Percentiles rank a stretch among this genome's conserved stretches.
phyloP scores from a whole-genome alignment of 2,329 filamentous ascomycete species.

The Cladobotryum protrusum region DNA sequence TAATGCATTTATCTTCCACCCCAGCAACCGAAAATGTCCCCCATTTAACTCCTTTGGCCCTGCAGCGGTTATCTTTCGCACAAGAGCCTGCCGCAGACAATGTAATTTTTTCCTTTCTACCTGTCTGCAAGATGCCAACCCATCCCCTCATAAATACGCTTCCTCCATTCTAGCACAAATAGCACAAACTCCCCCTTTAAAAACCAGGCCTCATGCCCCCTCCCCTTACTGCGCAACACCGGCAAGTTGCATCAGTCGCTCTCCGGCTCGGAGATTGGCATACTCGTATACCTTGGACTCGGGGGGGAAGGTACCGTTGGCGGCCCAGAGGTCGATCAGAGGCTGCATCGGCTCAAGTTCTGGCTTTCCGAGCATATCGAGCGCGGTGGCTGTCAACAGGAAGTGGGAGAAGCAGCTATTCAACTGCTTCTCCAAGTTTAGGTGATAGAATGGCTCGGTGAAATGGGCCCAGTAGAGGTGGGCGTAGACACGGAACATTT shows the following conservation, averaged over 20 bases:
- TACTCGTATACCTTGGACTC: conserved; percentile 64
- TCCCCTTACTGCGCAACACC: conserved; percentile 23
- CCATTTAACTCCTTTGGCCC: background rate
- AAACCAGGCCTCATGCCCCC: background rate
- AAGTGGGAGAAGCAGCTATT: conserved; percentile 89
- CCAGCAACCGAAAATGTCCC: too few species aligned
- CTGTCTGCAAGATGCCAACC: background rate
- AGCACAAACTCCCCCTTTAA: background rate
- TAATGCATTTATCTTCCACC: too few species aligned
- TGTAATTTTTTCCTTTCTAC: background rate
- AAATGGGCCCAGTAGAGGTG: conserved; percentile 98
- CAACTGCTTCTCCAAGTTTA: conserved; percentile 72
- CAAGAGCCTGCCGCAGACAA: background rate
- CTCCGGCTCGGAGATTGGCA: conserved; percentile 55
- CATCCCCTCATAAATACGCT: background rate
- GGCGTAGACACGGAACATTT: conserved; percentile 98
- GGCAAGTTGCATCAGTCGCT: conserved; percentile 49
- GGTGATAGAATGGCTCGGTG: conserved; percentile 73
- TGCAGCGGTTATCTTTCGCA: background rate
- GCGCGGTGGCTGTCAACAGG: conserved; percentile 69
- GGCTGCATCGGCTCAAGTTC: conserved; percentile 96
- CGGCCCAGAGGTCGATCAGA: conserved; percentile 84
- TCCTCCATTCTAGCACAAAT: background rate
- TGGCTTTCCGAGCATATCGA: conserved; percentile 78
- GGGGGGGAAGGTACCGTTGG: conserved; percentile 78